Evolutionary conservation across 169 alveolate species (phyloP), one percentile per base, ranked within the genome.

Genomic region (Pseudocohnilembus persalinus): DNA sequence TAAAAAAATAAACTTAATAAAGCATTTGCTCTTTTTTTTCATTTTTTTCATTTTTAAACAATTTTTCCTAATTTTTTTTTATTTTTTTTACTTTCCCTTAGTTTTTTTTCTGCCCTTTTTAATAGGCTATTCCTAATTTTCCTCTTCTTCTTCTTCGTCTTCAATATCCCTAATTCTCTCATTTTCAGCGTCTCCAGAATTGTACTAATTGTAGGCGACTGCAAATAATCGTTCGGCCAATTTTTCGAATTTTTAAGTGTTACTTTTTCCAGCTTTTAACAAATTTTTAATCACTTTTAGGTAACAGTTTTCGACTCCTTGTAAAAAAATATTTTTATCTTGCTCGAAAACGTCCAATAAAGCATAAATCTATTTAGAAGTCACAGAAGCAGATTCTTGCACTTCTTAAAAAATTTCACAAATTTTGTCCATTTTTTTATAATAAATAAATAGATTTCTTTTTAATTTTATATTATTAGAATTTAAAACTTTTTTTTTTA

Each of bases 391-490:
- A 29, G 74, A 79, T 31, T 79, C 77, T 72, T 79, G 63, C n/a
- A 79, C 76, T 79, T 79, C 84, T 27, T 79, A 49, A 29, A 79
- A 79, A 16, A 79, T 72, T 79, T 79, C 76, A n/a, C n/a, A n/a
- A n/a, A n/a, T n/a, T n/a, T n/a, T n/a, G n/a, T n/a, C n/a, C n/a
- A n/a, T n/a, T n/a, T n/a, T n/a, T n/a, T n/a, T n/a, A n/a, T n/a
- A n/a, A n/a, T n/a, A n/a, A n/a, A n/a, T n/a, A n/a, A n/a, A n/a
- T n/a, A n/a, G n/a, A n/a, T n/a, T n/a, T n/a, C n/a, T n/a, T n/a
- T n/a, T n/a, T n/a, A n/a, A n/a, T n/a, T n/a, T n/a, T n/a, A n/a
- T n/a, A n/a, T n/a, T n/a, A n/a, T n/a, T n/a, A n/a, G n/a, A n/a
- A n/a, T n/a, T n/a, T n/a, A n/a, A n/a, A n/a, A n/a, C n/a, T n/a